phyloP scores from a whole-genome alignment of 73 alveolate species.

The Strombidium stylifer region DNA sequence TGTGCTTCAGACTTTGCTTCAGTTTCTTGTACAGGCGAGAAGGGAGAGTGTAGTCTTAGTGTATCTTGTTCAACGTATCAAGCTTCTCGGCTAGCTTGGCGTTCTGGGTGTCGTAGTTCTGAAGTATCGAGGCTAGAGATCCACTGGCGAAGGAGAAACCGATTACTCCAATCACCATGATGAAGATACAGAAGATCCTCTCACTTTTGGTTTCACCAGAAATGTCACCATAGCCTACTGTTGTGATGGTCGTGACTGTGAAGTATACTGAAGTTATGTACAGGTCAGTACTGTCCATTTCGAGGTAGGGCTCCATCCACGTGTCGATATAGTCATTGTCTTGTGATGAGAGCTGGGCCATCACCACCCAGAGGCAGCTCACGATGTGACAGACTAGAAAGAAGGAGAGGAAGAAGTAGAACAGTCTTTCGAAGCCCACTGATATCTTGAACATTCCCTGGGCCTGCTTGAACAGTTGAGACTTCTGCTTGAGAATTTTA shows the following conservation, averaged over 20 bases:
- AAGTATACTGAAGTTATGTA: conserved; percentile 22
- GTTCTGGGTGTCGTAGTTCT: conserved; percentile 2
- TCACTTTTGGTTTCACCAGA: conserved; percentile 20
- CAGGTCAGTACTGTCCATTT: neutral
- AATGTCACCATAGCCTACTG: conserved; percentile 49
- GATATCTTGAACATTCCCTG: neutral
- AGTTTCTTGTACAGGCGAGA: too few species aligned
- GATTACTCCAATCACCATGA: conserved; percentile 29
- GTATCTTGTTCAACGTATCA: neutral
- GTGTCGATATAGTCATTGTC: conserved; percentile 6
- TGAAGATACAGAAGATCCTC: conserved; percentile 46
- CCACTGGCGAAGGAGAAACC: conserved; percentile 21
- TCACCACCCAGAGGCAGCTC: neutral
- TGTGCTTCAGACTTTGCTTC: too few species aligned
- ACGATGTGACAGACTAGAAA: neutral
- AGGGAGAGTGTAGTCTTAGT: conserved; percentile 2
- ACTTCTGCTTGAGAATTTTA: conserved; percentile 42
- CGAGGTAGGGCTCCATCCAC: conserved; percentile 20
- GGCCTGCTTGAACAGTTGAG: neutral
- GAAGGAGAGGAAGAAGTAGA: neutral
- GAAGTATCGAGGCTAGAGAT: conserved; percentile 9
- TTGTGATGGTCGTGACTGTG: conserved; percentile 17
- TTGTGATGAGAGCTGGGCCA: too few species aligned
- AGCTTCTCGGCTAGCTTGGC: conserved; percentile 29
- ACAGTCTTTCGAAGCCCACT: neutral